A percentile compares a stretch with the other conserved stretches of the same genome.
These are phyloP conservation scores for Lantana camara DNA, from an alignment of 257 asterid species.

Conservation along the genomic window DNA sequence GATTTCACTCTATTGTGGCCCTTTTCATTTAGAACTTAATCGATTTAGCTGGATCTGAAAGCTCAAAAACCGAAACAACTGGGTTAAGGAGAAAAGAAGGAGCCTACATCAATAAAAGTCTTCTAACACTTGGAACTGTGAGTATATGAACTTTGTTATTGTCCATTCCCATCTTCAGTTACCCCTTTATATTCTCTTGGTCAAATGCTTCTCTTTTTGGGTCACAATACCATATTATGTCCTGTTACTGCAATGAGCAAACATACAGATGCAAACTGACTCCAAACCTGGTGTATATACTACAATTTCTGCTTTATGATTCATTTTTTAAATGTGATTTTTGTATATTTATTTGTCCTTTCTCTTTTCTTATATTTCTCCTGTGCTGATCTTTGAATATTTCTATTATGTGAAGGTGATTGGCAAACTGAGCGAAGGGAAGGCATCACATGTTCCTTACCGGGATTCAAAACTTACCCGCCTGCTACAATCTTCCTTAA, in stretches of 20 bases:
- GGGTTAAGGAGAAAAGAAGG: constrained; percentile 98
- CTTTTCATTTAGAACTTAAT: constrained; percentile 70
- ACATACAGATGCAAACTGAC: constrained; percentile 5
- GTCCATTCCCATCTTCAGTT: not conserved
- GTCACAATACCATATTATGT: constrained; percentile 2
- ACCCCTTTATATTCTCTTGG: constrained; percentile 6
- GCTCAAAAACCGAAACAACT: constrained; percentile 97
- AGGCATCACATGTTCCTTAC: constrained; percentile 93
- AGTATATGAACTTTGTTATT: constrained; percentile 34
- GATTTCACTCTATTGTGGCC: constrained; percentile 18
- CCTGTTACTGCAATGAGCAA: not conserved
- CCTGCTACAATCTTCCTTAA: constrained; percentile 88
- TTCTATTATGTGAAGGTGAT: constrained; percentile 63
- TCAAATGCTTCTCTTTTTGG: constrained; percentile 12
- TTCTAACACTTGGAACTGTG: constrained; percentile 97
- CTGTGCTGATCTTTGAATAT: constrained; percentile 24
- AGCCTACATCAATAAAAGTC: constrained; percentile 95
- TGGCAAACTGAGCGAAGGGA: constrained; percentile 98
- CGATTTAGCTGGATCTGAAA: constrained; percentile 97
- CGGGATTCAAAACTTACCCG: constrained; percentile 99
- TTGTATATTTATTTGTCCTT: constrained; percentile 14
- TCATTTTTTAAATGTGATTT: constrained; percentile 6
- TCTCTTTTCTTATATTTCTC: constrained; percentile 16
- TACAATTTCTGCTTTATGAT: constrained; percentile 5
- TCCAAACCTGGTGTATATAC: constrained; percentile 1